phyloP scores from a whole-genome alignment of 495 filamentous ascomycete genomes.

The Neurospora sp. region DNA sequence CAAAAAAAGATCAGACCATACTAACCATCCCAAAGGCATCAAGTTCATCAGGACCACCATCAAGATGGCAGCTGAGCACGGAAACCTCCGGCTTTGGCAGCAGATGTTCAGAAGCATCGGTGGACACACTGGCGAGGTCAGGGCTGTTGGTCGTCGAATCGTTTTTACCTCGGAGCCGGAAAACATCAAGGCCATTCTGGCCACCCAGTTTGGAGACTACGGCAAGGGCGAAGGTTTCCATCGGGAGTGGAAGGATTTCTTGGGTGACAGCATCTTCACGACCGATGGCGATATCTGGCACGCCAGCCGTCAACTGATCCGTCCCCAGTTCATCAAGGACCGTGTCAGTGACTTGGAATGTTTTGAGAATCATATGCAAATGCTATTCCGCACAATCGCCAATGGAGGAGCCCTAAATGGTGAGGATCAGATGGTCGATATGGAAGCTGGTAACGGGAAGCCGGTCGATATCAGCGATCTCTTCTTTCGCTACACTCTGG shows the following conservation, averaged over 20 bases:
- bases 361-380: slow-evolving; percentile 67
- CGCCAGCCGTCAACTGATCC: slow-evolving; percentile 60
- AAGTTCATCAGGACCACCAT: slow-evolving; percentile 49
- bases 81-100: slow-evolving; percentile 53
- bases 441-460: slow-evolving; percentile 34
- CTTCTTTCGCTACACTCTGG: slow-evolving; percentile 74
- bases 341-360: slow-evolving; percentile 70
- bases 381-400: slow-evolving; percentile 48
- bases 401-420: slow-evolving; percentile 44
- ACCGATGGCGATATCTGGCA: slow-evolving; percentile 72
- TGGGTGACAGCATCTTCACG: slow-evolving; percentile 72
- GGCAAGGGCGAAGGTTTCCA: slow-evolving; percentile 66
- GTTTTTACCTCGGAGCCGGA: slow-evolving; percentile 66
- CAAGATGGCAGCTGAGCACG: slow-evolving; percentile 36
- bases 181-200: slow-evolving; percentile 79
- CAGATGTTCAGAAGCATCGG: slow-evolving; percentile 31
- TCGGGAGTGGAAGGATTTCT: slow-evolving; percentile 57
- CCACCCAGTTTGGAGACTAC: slow-evolving; percentile 64
- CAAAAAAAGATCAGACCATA: slow-evolving; percentile 8
- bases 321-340: slow-evolving; percentile 77
- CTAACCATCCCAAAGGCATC: slow-evolving; percentile 37
- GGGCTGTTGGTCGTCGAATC: slow-evolving; percentile 44
- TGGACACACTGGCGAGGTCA: slow-evolving; percentile 49
- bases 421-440: slow-evolving; percentile 31
- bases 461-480: slow-evolving; percentile 59